These are phyloP conservation scores for Setaria italica DNA, from an alignment of 202 grass and related monocot species.

Conservation along the genomic window DNA sequence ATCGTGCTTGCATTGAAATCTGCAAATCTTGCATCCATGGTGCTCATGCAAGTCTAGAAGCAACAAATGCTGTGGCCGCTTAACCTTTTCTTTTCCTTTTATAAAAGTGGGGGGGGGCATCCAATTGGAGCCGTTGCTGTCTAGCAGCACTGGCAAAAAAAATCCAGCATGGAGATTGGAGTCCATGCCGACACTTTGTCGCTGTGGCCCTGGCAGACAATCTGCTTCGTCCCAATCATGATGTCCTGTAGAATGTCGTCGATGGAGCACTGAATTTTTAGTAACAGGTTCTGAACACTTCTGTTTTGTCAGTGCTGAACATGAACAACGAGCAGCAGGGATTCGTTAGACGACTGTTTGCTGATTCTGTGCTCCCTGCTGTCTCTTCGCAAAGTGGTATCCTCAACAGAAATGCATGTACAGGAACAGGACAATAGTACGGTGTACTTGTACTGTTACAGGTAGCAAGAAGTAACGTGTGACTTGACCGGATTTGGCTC, in stretches of 20 bases:
- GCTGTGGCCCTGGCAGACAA: constrained; percentile 1
- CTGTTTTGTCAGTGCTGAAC: not conserved
- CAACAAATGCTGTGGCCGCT: not conserved
- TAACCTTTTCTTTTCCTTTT: not conserved
- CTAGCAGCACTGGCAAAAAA: not conserved
- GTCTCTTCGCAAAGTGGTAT: not conserved
- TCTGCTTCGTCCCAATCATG: constrained; percentile 9
- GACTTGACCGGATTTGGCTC: not conserved
- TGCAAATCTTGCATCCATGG: not conserved
- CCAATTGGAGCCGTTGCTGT: not conserved
- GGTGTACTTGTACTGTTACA: not conserved
- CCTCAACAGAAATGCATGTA: not conserved
- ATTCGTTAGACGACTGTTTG: constrained; percentile 8
- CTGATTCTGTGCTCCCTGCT: not conserved
- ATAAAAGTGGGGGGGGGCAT: not conserved
- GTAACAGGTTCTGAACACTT: not conserved
- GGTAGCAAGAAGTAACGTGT: not conserved
- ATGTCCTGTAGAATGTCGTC: constrained; percentile 11
- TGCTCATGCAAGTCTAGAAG: constrained; percentile 19
- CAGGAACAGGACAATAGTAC: not conserved
- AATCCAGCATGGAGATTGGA: not conserved
- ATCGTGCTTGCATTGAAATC: not conserved
- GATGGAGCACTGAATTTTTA: not conserved
- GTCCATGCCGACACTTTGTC: constrained; percentile 35
- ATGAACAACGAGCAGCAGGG: constrained; percentile 1